Conservation (phyloP, 2,329 filamentous ascomycete genomes). For the Atkinsonella texensis region DNA sequence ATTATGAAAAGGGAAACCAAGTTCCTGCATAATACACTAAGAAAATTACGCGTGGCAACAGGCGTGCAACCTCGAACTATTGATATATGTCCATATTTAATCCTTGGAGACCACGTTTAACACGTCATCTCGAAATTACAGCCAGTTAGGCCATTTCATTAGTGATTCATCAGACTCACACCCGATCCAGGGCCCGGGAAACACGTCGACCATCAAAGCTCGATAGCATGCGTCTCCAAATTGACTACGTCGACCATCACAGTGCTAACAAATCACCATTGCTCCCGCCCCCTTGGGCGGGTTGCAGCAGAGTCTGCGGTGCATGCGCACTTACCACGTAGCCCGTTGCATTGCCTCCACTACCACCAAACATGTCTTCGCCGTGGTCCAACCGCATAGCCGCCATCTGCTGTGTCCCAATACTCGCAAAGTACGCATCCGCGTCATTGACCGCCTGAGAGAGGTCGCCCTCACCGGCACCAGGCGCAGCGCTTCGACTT, state of each 20-base stretch:
- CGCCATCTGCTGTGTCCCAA: constrained; percentile 63
- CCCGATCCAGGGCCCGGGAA: no score
- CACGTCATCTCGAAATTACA: no score
- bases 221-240: neutral
- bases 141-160: no score
- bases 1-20: no score
- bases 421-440: constrained; percentile 76
- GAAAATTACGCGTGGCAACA: no score
- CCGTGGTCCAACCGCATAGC: constrained; percentile 55
- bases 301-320: constrained; percentile 63
- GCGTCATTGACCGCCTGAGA: constrained; percentile 69
- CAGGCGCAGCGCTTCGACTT: constrained; percentile 17
- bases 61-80: no score
- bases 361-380: constrained; percentile 50
- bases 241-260: constrained; percentile 17
- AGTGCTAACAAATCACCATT: constrained; percentile 63
- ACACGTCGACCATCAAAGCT: no score
- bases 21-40: no score
- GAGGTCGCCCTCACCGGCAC: constrained; percentile 35
- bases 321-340: constrained; percentile 76
- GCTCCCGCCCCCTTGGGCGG: constrained; percentile 47
- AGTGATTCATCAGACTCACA: no score
- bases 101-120: no score
- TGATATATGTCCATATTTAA: no score
- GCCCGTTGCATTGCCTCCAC: constrained; percentile 37